These are phyloP conservation scores for Hypomyces rosellus DNA, from an alignment of 2,329 filamentous ascomycete species.

Conservation along the genomic window DNA sequence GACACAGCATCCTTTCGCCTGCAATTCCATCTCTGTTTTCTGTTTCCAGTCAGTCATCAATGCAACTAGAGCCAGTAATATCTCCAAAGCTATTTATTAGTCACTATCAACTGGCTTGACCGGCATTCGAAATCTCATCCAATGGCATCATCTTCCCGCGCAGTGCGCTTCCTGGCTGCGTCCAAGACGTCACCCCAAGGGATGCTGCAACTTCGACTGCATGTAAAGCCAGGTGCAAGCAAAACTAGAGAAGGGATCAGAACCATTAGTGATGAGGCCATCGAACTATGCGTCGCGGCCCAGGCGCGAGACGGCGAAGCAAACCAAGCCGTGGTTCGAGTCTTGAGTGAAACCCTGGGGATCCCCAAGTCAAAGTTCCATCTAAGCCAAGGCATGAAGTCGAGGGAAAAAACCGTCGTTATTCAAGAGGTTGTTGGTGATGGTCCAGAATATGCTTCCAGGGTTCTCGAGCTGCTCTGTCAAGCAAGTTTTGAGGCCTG, in stretches of 20 bases:
- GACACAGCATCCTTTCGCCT: no score
- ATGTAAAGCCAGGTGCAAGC: constrained; percentile 60
- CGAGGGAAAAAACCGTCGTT: constrained; percentile 56
- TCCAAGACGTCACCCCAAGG: constrained; percentile 39
- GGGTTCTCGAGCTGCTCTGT: constrained; percentile 22
- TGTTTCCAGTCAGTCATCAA: no score
- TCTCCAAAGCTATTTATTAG: constrained; percentile 1
- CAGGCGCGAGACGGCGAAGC: constrained; percentile 61
- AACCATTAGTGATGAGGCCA: constrained; percentile 46
- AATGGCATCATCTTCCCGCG: constrained; percentile 25
- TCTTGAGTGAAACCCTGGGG: constrained; percentile 55
- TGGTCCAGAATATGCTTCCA: constrained; percentile 21
- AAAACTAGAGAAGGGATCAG: constrained; percentile 55
- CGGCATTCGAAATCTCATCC: neutral
- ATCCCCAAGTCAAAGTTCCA: constrained; percentile 58
- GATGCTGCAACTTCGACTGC: constrained; percentile 55
- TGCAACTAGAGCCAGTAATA: no score
- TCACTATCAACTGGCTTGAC: constrained; percentile 15
- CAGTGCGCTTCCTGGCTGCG: constrained; percentile 40
- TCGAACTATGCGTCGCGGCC: constrained; percentile 61
- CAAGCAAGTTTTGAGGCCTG: constrained; percentile 16
- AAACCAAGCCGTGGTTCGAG: constrained; percentile 57
- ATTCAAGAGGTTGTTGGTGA: constrained; percentile 30
- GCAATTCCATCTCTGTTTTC: no score
- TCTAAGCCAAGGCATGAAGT: constrained; percentile 57